Base-by-base conservation (phyloP, 2,329 filamentous ascomycete species). In the Hypoxylon sp. region DNA sequence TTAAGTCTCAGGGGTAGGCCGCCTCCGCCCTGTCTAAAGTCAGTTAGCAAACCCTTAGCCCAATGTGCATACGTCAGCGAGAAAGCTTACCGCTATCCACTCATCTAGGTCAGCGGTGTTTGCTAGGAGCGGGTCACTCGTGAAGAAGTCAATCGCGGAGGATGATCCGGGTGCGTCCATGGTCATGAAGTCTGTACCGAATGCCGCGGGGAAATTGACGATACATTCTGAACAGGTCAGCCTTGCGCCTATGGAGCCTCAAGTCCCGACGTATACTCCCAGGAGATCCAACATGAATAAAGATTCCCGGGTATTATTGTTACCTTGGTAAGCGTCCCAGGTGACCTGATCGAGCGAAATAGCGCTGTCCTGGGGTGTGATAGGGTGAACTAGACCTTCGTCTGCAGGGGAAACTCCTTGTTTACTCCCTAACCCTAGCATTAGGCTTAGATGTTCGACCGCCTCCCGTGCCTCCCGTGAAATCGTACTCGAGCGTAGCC, bases 381-480 rank as follows among this genome's bases (percentile, higher is more conserved):
- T 11, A 41, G 16, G 16, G 4, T 1, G 3, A 11, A 9, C 16
- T 5, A 6, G 7, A 19, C 16, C 37, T 21, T 21, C 37, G 21
- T 41, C 37, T 11, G 8, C 16, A 19, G 4, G 37, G 0, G 7
- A 14, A 8, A 11, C 16, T 21, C 16, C 37, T 41, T 19, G 37
- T 21, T 41, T 7, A 11, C 16, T 16, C 2, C 2, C 16, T 19
- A 41, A 2, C 4, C 37, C 37, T 19, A 41, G 8, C 16, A 41
- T 41, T 8, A 41, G 37, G 14, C 14, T 52, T 1, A 52, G n/a
- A 39, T 34, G 32, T 16, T 52, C 30, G 2, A 37, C 32, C 9
- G 50, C 50, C 16, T 52, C 37, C 25, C 25, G 50, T n/a, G 50
- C 32, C 3, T 52, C 50, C n/a, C 32, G 23, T 11, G 32, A 52